These are phyloP conservation scores for Styphnolobium japonicum DNA, from an alignment of 306 rosid species.

Conservation along the genomic window DNA sequence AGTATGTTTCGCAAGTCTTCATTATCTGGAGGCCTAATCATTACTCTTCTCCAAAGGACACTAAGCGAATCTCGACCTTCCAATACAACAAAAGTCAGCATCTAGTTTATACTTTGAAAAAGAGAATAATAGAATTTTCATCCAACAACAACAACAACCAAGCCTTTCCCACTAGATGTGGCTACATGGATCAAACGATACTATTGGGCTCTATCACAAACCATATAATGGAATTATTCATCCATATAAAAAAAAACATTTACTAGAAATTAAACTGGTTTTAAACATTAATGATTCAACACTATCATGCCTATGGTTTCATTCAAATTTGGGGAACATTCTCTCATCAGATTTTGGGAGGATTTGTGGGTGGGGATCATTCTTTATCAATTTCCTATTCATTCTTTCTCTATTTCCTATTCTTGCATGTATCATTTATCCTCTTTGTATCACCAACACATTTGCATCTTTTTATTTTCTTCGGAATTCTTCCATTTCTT, in stretches of 20 bases:
- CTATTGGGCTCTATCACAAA: neutral
- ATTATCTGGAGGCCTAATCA: slow-evolving; percentile 53
- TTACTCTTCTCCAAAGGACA: slow-evolving; percentile 80
- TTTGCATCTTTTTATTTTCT: neutral
- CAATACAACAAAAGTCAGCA: slow-evolving; percentile 15
- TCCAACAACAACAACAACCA: neutral
- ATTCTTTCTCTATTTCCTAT: neutral
- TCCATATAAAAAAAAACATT: too few relatives aligned
- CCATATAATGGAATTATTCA: neutral
- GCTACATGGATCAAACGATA: neutral
- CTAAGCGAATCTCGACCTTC: slow-evolving; percentile 65
- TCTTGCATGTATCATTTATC: neutral
- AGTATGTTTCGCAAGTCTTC: slow-evolving; percentile 67
- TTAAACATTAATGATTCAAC: neutral
- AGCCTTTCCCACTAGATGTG: neutral
- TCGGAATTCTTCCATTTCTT: neutral
- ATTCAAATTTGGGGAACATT: neutral
- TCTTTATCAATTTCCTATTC: neutral
- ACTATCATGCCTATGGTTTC: neutral
- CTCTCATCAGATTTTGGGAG: neutral
- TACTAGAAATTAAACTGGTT: neutral
- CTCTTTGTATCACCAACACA: neutral
- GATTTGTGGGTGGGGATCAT: neutral
- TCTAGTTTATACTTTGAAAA: neutral
- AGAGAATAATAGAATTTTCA: neutral